These are phyloP conservation scores for Acer saccharum DNA, from an alignment of 345 rosid species.

Conservation along the genomic window DNA sequence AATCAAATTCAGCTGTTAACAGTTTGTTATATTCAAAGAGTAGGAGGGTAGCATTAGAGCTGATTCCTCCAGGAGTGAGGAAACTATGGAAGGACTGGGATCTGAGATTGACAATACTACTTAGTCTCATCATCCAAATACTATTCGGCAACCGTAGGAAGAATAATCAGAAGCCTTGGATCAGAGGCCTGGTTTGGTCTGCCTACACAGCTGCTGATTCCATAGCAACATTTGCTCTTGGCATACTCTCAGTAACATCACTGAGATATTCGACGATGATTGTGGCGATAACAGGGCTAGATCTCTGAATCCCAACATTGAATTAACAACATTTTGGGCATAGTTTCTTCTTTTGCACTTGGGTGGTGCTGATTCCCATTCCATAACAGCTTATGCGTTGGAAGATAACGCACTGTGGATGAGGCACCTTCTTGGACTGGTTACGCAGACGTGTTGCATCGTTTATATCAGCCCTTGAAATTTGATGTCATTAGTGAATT, in stretches of 20 bases:
- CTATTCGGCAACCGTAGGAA: conserved; percentile 5
- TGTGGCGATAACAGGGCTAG: too few species aligned
- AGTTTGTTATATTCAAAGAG: background rate
- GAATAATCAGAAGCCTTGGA: background rate
- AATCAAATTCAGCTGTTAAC: background rate
- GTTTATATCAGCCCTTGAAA: background rate
- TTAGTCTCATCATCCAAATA: too few species aligned
- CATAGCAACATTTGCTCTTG: conserved; percentile 3
- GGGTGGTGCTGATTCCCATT: conserved; percentile 13
- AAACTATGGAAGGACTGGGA: conserved; percentile 18
- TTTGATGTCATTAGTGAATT: too few species aligned
- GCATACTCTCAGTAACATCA: background rate
- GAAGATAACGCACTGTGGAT: conserved; percentile 17
- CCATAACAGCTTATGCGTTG: conserved; percentile 11
- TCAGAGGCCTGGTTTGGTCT: conserved; percentile 4
- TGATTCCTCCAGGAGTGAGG: background rate
- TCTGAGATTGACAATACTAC: conserved; percentile 8
- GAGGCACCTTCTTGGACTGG: conserved; percentile 22
- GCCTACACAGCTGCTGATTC: conserved; percentile 1
- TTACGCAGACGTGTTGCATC: background rate
- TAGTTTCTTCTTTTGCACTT: conserved; percentile 18
- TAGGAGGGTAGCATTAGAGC: background rate
- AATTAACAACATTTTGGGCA: background rate
- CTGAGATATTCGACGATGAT: background rate
- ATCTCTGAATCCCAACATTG: background rate